phyloP scores from a whole-genome alignment of 164 flowering plant species.

The Piper longum region DNA sequence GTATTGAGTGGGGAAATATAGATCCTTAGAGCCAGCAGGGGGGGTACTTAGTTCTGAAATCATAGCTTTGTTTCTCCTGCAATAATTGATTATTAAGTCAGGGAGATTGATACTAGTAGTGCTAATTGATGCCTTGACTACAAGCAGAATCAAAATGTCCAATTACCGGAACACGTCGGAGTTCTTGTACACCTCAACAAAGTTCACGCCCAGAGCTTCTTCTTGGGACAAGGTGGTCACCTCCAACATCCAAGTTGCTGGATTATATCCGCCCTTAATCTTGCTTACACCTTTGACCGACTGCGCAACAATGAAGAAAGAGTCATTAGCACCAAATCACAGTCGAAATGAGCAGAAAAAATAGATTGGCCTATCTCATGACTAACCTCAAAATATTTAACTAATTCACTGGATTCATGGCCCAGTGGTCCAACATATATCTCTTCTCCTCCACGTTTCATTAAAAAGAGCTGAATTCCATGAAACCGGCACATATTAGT shows the following conservation, averaged over 20 bases:
- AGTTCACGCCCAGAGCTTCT: slow-evolving; percentile 16
- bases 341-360: neutral
- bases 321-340: neutral
- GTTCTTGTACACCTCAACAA: slow-evolving; percentile 20
- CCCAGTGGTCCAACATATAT: slow-evolving; percentile 36
- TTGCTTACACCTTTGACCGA: slow-evolving; percentile 23
- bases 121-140: too few relatives aligned
- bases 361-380: neutral
- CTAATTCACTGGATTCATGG: slow-evolving; percentile 18
- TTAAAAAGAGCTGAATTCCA: slow-evolving; percentile 19
- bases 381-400: slow-evolving; percentile 32
- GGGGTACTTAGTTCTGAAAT: slow-evolving; percentile 33
- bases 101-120: neutral
- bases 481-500: neutral
- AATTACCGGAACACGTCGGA: slow-evolving; percentile 21
- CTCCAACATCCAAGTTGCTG: slow-evolving; percentile 44
- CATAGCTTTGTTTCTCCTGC: slow-evolving; percentile 43
- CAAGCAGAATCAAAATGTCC: neutral
- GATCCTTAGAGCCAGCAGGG: slow-evolving; percentile 27
- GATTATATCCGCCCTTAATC: slow-evolving; percentile 30
- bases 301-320: slow-evolving; percentile 12
- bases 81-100: neutral
- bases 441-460: slow-evolving; percentile 35
- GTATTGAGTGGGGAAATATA: slow-evolving; percentile 28
- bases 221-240: slow-evolving; percentile 26